Conservation (phyloP, 352 stramenopile species). For the Phytophthora ramorum region DNA sequence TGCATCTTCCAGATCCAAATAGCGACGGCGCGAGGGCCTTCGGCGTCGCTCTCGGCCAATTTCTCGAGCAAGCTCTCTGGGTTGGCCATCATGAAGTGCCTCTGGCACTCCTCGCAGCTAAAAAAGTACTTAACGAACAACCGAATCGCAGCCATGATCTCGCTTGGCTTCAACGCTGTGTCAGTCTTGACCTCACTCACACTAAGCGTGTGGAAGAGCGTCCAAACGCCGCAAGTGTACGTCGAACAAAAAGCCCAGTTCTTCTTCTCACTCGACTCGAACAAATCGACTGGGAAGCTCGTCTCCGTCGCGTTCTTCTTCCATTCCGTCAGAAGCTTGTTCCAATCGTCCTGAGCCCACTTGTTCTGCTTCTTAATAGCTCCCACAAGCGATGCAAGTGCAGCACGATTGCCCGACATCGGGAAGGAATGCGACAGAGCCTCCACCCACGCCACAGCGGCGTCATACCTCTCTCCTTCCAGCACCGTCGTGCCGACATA, state of each 20-base stretch:
- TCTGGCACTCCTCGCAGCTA: constrained; percentile 74
- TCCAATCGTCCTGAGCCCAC: constrained; percentile 63
- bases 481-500: constrained; percentile 71
- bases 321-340: constrained; percentile 60
- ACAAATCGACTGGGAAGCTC: constrained; percentile 66
- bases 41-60: constrained; percentile 44
- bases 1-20: constrained; percentile 88
- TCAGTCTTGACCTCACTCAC: constrained; percentile 41
- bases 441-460: constrained; percentile 68
- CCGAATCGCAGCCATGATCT: constrained; percentile 65
- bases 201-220: constrained; percentile 78
- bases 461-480: constrained; percentile 64
- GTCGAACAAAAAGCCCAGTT: constrained; percentile 67
- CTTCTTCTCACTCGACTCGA: constrained; percentile 58
- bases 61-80: constrained; percentile 58
- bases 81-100: constrained; percentile 79
- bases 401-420: constrained; percentile 61
- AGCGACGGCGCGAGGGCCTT: constrained; percentile 51
- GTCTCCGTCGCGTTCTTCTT: constrained; percentile 53
- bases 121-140: constrained; percentile 85
- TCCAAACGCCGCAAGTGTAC: constrained; percentile 86
- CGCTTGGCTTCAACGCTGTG: constrained; percentile 54
- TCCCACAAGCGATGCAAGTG: constrained; percentile 46
- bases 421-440: constrained; percentile 67
- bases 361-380: constrained; percentile 42